Evolutionary conservation across 768 basidiomycete genomes (phyloP).

Genomic region (Gymnopilus junonius): DNA sequence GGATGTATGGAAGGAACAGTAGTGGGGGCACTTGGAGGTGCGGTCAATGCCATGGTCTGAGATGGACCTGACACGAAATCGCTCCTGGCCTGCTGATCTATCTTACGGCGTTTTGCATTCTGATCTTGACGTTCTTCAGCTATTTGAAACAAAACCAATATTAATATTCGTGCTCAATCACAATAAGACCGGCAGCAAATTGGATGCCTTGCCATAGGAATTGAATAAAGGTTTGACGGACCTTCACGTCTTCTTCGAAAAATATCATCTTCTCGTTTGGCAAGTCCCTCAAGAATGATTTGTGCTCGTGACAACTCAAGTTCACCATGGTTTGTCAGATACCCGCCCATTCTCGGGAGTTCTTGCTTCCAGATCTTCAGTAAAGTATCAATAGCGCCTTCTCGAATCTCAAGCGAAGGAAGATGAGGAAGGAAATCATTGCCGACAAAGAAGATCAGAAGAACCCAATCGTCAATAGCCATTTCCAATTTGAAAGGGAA

Average conservation of each 20-base stretch:
- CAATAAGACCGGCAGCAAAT: constrained; percentile 19
- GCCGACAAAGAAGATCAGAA: constrained; percentile 99
- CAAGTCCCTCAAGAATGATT: constrained; percentile 94
- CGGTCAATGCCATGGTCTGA: constrained; percentile 50
- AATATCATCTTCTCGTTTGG: constrained; percentile 94
- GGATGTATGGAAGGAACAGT: constrained; percentile 46
- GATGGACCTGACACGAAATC: constrained; percentile 50
- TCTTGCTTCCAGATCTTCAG: constrained; percentile 95
- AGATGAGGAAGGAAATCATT: constrained; percentile 99
- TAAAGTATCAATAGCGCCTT: constrained; percentile 98
- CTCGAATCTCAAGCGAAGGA: constrained; percentile 97
- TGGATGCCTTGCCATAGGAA: constrained; percentile 16
- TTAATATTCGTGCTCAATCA: constrained; percentile 25
- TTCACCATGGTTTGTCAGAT: constrained; percentile 91
- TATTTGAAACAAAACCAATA: constrained; percentile 44
- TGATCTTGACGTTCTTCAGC: constrained; percentile 95
- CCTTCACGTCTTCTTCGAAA: constrained; percentile 92
- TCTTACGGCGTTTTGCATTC: constrained; percentile 86
- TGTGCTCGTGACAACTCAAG: constrained; percentile 86
- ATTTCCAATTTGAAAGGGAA: constrained; percentile 95
- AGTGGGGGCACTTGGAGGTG: constrained; percentile 45
- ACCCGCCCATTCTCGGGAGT: constrained; percentile 95
- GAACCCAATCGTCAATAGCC: constrained; percentile 99
- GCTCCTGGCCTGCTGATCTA: constrained; percentile 51
- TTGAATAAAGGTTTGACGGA: constrained; percentile 46